phyloP scores from a whole-genome alignment of 106 monocot genomes.

The Apostasia shenzhenica region DNA sequence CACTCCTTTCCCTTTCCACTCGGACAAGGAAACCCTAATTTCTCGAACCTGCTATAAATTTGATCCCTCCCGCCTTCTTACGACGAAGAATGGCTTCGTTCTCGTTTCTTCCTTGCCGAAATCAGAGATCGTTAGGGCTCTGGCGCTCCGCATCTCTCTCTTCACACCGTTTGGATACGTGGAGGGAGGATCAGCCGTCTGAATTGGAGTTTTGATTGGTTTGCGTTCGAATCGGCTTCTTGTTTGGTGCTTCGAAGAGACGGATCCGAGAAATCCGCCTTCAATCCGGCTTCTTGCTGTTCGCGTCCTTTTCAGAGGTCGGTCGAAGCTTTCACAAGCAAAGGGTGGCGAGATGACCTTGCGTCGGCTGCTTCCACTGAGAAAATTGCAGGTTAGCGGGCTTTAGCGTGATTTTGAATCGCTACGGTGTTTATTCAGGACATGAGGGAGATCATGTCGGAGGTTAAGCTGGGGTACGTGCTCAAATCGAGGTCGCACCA shows the following conservation, averaged over 20 bases:
- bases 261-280: neutral
- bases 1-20: too few relatives aligned
- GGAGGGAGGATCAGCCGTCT: too few relatives aligned
- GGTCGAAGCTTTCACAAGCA: conserved; percentile 3
- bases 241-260: conserved; percentile 1
- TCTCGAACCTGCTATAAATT: too few relatives aligned
- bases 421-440: conserved; percentile 66
- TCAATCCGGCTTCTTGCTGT: neutral
- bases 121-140: too few relatives aligned
- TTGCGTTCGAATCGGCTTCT: too few relatives aligned
- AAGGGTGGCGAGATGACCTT: neutral
- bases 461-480: conserved; percentile 28
- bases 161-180: too few relatives aligned
- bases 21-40: too few relatives aligned
- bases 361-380: neutral
- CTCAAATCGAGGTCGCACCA: conserved; percentile 45
- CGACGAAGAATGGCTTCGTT: too few relatives aligned
- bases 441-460: conserved; percentile 58
- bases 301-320: neutral
- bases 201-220: too few relatives aligned
- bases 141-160: too few relatives aligned
- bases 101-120: too few relatives aligned
- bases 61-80: too few relatives aligned
- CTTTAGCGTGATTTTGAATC: conserved; percentile 29
- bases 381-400: neutral